Evolutionary conservation across 2,329 filamentous ascomycete genomes (phyloP), one percentile per base, ranked within the genome.

Genomic region (Xylaria sp.): DNA sequence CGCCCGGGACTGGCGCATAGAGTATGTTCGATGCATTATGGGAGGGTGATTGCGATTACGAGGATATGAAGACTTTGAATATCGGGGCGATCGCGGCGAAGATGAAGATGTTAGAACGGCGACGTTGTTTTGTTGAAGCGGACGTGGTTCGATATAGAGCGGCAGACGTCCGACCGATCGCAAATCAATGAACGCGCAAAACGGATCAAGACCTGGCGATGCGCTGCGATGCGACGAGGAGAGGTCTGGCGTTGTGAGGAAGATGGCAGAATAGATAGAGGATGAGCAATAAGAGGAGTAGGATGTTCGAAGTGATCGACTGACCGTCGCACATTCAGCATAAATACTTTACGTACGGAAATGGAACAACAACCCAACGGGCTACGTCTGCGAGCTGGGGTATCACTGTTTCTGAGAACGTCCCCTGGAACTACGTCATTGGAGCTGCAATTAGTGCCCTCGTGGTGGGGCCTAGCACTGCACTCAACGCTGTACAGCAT

Each of bases 11-110:
- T 97, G 92, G 91, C 96, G 94, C 96, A 97, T 97, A 77, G 94
- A 97, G 82, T 98, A 99, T 74, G 96, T 97, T 82, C 95, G 94
- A 89, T 99, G 96, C 95, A 99, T 99, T 66, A 71, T 83, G 82
- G 67, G 61, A 66, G 59, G 5, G 9, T 26, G 20, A 26, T 57
- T 59, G 48, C 53, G 56, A 60, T 44, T 71, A 66, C n/a, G 42
- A 48, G 23, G 33, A 49, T n/a, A 59, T 20, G 9, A 60, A 44
- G 51, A 23, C 53, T 13, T 54, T 17, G 23, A 44, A 28, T 38
- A 60, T 60, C 5, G 63, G 42, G 42, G 48, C 23, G 44, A 42
- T 65, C 31, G 65, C 61, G 31, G 36, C 26, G 31, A 60, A 42
- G 28, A 6, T n/a, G 36, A 46, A 20, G 59, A 15, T 59, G 28